These are phyloP conservation scores for Colletotrichum liaoningense DNA, from an alignment of 2,329 filamentous ascomycete genomes.

Conservation along the genomic window DNA sequence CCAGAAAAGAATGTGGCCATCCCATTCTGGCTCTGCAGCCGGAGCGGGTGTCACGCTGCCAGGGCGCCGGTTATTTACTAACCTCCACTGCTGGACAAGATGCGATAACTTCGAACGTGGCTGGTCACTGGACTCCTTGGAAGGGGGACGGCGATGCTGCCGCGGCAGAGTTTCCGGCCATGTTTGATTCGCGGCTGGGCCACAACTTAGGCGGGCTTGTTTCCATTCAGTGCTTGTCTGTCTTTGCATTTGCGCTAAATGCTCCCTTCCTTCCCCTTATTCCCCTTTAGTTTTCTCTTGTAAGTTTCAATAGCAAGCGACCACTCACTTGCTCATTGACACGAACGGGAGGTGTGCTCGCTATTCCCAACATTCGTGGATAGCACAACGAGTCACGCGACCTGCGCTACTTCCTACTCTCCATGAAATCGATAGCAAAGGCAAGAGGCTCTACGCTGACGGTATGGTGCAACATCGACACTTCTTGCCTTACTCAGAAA, in stretches of 20 bases:
- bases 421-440: not conserved
- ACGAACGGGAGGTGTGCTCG: not conserved
- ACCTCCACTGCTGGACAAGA: not conserved
- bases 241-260: not conserved
- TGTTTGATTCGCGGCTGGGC: not conserved
- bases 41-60: not conserved
- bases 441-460: not conserved
- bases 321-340: not conserved
- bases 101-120: not conserved
- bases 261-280: not conserved
- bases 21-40: not conserved
- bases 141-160: not conserved
- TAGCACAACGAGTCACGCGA: not conserved
- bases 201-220: not conserved
- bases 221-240: not conserved
- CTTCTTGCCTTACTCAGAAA: not conserved
- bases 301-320: not conserved
- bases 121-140: not conserved
- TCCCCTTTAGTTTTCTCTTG: not conserved
- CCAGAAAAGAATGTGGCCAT: not conserved
- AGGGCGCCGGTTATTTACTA: not conserved
- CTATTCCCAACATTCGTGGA: not conserved
- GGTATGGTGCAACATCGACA: not conserved
- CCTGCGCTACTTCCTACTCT: not conserved
- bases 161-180: not conserved